Evolutionary conservation across 352 stramenopile genomes (phyloP).

Genomic region (Globisporangium iwayamae): DNA sequence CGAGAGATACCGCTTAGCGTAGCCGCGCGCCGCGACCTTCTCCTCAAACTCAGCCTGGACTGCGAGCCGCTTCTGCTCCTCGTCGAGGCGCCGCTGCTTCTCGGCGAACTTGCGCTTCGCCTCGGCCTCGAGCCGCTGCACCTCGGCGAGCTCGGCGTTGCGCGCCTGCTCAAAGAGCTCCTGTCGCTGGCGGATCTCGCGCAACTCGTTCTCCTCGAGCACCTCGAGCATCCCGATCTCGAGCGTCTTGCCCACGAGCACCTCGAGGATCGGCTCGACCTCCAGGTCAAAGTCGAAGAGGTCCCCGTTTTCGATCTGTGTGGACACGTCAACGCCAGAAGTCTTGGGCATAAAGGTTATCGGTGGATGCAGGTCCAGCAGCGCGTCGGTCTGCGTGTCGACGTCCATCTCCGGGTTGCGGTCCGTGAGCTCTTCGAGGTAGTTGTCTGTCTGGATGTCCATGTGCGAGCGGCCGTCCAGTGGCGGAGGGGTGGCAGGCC

Average conservation of each 20-base stretch:
- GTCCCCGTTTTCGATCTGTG: constrained; percentile 91
- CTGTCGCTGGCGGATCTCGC: constrained; percentile 87
- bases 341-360: constrained; percentile 87
- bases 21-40: constrained; percentile 89
- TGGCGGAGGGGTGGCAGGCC: constrained; percentile 77
- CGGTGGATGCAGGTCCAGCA: constrained; percentile 81
- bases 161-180: constrained; percentile 90
- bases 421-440: constrained; percentile 93
- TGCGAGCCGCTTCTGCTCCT: constrained; percentile 69
- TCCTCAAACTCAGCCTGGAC: constrained; percentile 86
- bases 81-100: constrained; percentile 82
- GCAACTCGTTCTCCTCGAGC: constrained; percentile 93
- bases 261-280: constrained; percentile 93
- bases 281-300: constrained; percentile 96
- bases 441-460: constrained; percentile 94
- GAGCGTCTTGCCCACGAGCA: constrained; percentile 93
- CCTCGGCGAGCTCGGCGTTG: constrained; percentile 92
- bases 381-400: constrained; percentile 91
- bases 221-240: constrained; percentile 93
- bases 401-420: constrained; percentile 82
- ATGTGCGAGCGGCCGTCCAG: constrained; percentile 87
- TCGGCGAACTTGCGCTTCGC: constrained; percentile 90
- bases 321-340: constrained; percentile 84
- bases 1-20: constrained; percentile 86
- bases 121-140: constrained; percentile 93